phyloP scores from a whole-genome alignment of 1,284 basidiomycete genomes.

The Ustilago lituana region DNA sequence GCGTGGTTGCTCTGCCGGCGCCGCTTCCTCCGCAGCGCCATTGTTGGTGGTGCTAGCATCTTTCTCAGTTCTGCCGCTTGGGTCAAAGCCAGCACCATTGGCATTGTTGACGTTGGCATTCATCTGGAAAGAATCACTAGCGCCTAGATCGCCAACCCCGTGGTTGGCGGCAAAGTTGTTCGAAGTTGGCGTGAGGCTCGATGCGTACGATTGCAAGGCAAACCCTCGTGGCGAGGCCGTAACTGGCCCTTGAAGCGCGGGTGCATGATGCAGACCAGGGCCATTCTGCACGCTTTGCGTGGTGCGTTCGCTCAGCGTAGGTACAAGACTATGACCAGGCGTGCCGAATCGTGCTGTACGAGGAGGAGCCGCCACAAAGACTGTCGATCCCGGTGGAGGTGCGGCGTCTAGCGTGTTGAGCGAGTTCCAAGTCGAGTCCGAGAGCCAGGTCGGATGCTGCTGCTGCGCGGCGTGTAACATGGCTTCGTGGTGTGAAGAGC shows the following conservation, averaged over 20 bases:
- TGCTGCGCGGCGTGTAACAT: conserved; percentile 19
- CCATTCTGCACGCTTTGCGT: conserved; percentile 17
- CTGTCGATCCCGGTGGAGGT: conserved; percentile 42
- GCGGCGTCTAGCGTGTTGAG: conserved; percentile 32
- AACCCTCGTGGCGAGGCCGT: conserved; percentile 12
- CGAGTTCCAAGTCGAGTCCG: conserved; percentile 46
- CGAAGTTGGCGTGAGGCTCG: not conserved
- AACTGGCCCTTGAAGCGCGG: not conserved
- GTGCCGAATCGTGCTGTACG: conserved; percentile 19
- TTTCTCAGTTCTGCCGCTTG: not conserved
- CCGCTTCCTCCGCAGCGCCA: not conserved
- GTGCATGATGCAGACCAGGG: not conserved
- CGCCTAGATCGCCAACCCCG: not conserved
- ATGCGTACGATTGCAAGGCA: conserved; percentile 2
- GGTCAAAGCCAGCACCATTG: not conserved
- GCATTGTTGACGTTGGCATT: not conserved
- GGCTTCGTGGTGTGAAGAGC: conserved; percentile 21
- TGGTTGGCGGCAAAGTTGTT: conserved; percentile 1
- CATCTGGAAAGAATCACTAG: conserved; percentile 3
- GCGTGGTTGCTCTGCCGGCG: not conserved
- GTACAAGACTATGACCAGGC: conserved; percentile 26
- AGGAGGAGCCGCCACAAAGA: conserved; percentile 44
- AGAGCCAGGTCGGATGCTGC: conserved; percentile 43
- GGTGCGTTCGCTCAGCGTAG: conserved; percentile 36
- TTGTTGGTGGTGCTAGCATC: not conserved